These are phyloP conservation scores for Erodium trifolium DNA, from an alignment of 441 rosid species.

Conservation along the genomic window DNA sequence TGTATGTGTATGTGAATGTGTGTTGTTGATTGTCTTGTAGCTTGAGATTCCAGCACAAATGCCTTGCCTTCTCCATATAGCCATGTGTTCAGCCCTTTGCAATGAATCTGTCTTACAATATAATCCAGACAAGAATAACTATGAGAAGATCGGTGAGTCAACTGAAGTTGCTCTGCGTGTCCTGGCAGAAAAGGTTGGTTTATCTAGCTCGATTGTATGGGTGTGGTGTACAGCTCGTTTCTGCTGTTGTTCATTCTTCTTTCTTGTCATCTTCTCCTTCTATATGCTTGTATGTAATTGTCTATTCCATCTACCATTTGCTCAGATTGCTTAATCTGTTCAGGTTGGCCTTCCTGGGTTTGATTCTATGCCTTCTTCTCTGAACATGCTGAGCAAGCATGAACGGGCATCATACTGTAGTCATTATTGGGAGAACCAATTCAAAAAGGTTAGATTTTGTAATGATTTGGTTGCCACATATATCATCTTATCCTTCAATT, in stretches of 20 bases:
- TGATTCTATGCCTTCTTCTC: slow-evolving; percentile 94
- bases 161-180: slow-evolving; percentile 98
- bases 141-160: slow-evolving; percentile 97
- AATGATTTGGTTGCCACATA: slow-evolving; percentile 9
- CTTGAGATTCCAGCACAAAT: slow-evolving; percentile 85
- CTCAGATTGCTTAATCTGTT: slow-evolving; percentile 26
- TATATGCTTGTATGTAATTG: background rate
- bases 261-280: slow-evolving; percentile 1
- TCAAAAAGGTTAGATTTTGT: slow-evolving; percentile 66
- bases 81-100: slow-evolving; percentile 96
- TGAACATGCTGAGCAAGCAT: slow-evolving; percentile 86
- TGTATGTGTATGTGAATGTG: slow-evolving; percentile 8
- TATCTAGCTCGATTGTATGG: slow-evolving; percentile 13
- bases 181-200: slow-evolving; percentile 80
- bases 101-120: slow-evolving; percentile 92
- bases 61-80: slow-evolving; percentile 90
- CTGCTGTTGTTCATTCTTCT: background rate
- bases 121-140: slow-evolving; percentile 84
- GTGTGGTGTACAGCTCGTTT: background rate
- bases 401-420: slow-evolving; percentile 98
- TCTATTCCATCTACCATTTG: slow-evolving; percentile 18
- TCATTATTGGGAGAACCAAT: slow-evolving; percentile 91
- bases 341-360: slow-evolving; percentile 99
- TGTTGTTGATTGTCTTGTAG: slow-evolving; percentile 41
- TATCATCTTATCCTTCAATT: background rate